phyloP scores from a whole-genome alignment of 1,139 yeast genomes.

The Scheffersomyces parashehatae region DNA sequence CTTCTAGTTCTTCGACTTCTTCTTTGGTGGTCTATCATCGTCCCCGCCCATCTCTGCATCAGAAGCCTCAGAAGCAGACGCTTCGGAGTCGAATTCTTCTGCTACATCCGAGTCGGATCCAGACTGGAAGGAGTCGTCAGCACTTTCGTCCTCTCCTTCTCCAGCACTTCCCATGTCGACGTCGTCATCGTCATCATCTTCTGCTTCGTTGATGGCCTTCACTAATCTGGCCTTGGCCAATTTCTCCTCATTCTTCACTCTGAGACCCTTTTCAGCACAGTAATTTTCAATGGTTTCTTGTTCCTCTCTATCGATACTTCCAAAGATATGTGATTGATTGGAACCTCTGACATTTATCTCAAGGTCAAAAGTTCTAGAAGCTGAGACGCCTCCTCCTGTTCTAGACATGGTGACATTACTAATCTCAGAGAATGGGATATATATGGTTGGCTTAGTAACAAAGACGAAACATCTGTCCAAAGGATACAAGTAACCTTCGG shows the following conservation, averaged over 20 bases:
- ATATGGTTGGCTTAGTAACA: conserved; percentile 91
- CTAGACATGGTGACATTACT: conserved; percentile 80
- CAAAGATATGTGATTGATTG: conserved; percentile 76
- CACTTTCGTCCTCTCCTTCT: conserved; percentile 66
- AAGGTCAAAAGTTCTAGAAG: conserved; percentile 90
- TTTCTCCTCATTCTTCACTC: conserved; percentile 85
- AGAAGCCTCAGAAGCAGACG: conserved; percentile 38
- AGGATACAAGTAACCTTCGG: conserved; percentile 90
- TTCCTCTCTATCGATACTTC: conserved; percentile 88
- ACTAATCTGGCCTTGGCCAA: conserved; percentile 81
- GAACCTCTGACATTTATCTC: conserved; percentile 71
- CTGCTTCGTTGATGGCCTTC: conserved; percentile 71
- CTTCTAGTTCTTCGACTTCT: conserved; percentile 39
- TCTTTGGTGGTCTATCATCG: conserved; percentile 45
- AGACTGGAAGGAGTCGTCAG: conserved; percentile 66
- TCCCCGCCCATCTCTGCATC: conserved; percentile 34
- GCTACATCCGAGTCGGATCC: conserved; percentile 73
- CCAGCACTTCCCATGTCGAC: conserved; percentile 78
- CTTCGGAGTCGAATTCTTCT: conserved; percentile 86
- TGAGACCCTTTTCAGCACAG: conserved; percentile 74
- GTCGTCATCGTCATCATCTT: conserved; percentile 66
- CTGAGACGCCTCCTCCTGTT: conserved; percentile 76
- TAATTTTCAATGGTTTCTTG: conserved; percentile 76
- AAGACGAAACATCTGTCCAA: conserved; percentile 88
- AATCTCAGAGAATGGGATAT: conserved; percentile 84